Evolutionary conservation across 2,329 filamentous ascomycete species (phyloP), one percentile per base, ranked within the genome.

Genomic region (Stagonosporopsis cucurbitacearum): DNA sequence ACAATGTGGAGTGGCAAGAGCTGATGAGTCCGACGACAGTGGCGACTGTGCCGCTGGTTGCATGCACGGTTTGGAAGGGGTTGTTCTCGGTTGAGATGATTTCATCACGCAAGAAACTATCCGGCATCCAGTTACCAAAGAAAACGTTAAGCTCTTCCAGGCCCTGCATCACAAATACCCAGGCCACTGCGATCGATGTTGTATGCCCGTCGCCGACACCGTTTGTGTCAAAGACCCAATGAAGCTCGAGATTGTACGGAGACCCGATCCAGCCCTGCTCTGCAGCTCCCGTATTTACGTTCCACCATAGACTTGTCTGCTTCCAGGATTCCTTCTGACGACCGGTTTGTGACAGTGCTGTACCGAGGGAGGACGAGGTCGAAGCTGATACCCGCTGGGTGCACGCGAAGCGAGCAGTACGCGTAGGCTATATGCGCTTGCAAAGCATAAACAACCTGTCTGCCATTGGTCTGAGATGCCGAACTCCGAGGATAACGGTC

Each of bases 401-500:
- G 7, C 13, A 19, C 12, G 9, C 17, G 22, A 48, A 43, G 26
- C 32, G 32, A 44, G 40, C 13, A 28, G 22, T n/a, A n/a, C 17
- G 15, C 19, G 19, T 49, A 49, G 51, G 40, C 51, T 45, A 40
- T 49, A 54, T 54, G 32, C 33, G 22, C 11, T 35, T 5, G 32
- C 25, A 39, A 37, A 36, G 32, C 19, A 50, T 33, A 15, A 26
- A 39, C 12, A 39, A n/a, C 19, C 30, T 15, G 19, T 19, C 19
- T 44, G 6, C 25, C 13, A 49, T 49, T 54, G 51, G 39, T 23
- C 23, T 44, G 19, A 23, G 32, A 44, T 54, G 17, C 44, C 37
- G 51, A 54, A 28, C 35, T 13, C 39, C 51, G 51, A 54, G 51
- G 45, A 6, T 35, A 49, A 32, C 45, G 51, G 45, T 25, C 28